A percentile compares a stretch with the other conserved stretches of the same genome.
Evolutionary conservation across 257 asterid genomes (phyloP).

Genomic region (Prunella vulgaris): DNA sequence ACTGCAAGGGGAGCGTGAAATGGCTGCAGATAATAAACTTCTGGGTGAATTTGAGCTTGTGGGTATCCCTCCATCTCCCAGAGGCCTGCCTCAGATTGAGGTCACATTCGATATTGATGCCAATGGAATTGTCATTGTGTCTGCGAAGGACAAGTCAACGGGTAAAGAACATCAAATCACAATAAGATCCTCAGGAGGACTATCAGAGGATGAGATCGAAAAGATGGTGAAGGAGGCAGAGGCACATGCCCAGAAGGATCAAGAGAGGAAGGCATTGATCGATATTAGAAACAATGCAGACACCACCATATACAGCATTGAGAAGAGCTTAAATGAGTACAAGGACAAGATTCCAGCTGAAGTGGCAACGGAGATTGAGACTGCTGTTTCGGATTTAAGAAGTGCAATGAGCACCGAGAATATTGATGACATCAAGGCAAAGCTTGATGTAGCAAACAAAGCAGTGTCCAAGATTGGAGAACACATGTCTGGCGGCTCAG

Average conservation of each 20-base stretch:
- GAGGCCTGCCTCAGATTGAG: conserved; percentile 66
- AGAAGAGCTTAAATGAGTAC: conserved; percentile 58
- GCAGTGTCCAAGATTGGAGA: conserved; percentile 64
- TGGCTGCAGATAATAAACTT: conserved; percentile 53
- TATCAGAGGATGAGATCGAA: conserved; percentile 58
- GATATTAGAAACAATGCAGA: conserved; percentile 57
- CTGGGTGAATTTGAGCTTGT: conserved; percentile 65
- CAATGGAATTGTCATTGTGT: conserved; percentile 60
- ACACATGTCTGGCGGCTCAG: conserved; percentile 54
- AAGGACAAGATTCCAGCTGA: conserved; percentile 55
- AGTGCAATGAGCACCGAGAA: conserved; percentile 37
- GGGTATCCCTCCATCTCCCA: conserved; percentile 71
- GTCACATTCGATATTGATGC: conserved; percentile 72
- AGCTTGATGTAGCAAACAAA: conserved; percentile 55
- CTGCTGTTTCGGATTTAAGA: conserved; percentile 47
- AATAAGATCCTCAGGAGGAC: conserved; percentile 57
- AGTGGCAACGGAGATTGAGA: conserved; percentile 49
- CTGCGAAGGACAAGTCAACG: conserved; percentile 62
- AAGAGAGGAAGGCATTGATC: conserved; percentile 57
- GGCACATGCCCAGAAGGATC: conserved; percentile 63
- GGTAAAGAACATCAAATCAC: conserved; percentile 70
- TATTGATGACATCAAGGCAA: conserved; percentile 50
- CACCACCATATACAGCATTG: conserved; percentile 54
- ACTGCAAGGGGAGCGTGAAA: conserved; percentile 68
- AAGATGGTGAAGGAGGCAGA: conserved; percentile 74